Base-by-base conservation (phyloP, 2,329 filamentous ascomycete species). In the Tolypocladium guangdongense region DNA sequence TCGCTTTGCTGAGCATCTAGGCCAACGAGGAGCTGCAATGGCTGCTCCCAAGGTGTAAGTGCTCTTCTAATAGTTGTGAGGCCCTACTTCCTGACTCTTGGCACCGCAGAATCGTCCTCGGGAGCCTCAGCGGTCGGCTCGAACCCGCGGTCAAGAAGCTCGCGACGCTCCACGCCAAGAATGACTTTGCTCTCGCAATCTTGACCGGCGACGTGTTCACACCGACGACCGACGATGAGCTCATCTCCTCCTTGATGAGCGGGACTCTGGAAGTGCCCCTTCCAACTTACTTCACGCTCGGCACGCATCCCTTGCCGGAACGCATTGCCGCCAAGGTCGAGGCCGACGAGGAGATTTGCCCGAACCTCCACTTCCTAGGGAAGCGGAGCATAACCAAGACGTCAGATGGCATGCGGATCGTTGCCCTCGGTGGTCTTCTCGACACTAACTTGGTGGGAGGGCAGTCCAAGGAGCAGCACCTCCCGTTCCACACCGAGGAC, bases 241-340 rank as follows among this genome's bases (percentile, higher is more conserved):
- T 71, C 11, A 70, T 93, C 6, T 71, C 76, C 12, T 77, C 80
- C 11, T 78, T 99, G 4, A 70, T 97, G 1, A 71, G 80, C 30
- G 90, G 90, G n/a, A 75, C 80, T 12, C 84, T 95, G 51, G 66
- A 76, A 24, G 75, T 97, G 5, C 85, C 91, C 3, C 73, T 97
- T 1, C 85, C 91, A 1, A 95, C 87, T 10, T 99, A 99, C 72
- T 99, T 97, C 67, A 89, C 88, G 3, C 77, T 96, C 56, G 90
- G 88, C 60, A 83, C 76, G 38, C 77, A 77, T 48, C 72, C 84
- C n/a, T 75, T 99, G 7, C 93, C 93, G 0, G 69, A 76, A 3
- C 72, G 75, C 33, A 80, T 96, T 24, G 74, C 87, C 22, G 81
- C 87, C 63, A 90, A 84, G 66, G 78, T 97, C 51, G 80, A 89